Base-by-base conservation (phyloP, 441 rosid species). In the Gossypium aridum region DNA sequence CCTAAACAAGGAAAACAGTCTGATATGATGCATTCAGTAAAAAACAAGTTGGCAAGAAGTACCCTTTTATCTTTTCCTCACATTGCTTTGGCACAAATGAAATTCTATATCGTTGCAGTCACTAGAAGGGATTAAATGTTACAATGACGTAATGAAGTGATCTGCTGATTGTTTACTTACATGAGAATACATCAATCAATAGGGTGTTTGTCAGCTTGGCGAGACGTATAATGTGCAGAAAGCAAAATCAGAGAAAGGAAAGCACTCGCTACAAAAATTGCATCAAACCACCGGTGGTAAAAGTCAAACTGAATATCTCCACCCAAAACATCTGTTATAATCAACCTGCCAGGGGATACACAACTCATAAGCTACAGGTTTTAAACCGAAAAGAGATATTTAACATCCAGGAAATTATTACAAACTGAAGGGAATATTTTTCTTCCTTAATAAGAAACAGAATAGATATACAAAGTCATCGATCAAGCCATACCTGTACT, bases 231-330 rank as follows among this genome's bases (percentile, higher is more conserved):
- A 82, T 94, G 98, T 0, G 98, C 99, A 72, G 99, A 90, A 3
- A 96, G 90, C 81, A 96, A 84, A 73, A 96, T 93, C 65, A 92
- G 86, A 64, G 99, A 96, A 73, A 91, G 96, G 86, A 96, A 92
- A 75, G 98, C 96, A 72, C 98, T 94, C 37, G 99, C 99, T 67
- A 88, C 99, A 67, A 96, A 94, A 73, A 96, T 92, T 26, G 99
- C 99, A 83, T 94, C 99, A 72, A 96, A 94, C 98, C 98, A 96
- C 72, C 97, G 85, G 77, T 97, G 98, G 85, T 94, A 97, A 83
- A 94, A 94, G 83, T 92, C 99, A 70, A 97, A 94, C 83, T 94
- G 99, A 78, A 94, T 94, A 73, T 97, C 99, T 77, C 98, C 98
- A 2, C 98, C 99, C 82, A 96, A 72, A 54, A 97, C 99, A 73